Evolutionary conservation across 345 rosid genomes (phyloP).

Genomic region (Pugionium dolabratum): DNA sequence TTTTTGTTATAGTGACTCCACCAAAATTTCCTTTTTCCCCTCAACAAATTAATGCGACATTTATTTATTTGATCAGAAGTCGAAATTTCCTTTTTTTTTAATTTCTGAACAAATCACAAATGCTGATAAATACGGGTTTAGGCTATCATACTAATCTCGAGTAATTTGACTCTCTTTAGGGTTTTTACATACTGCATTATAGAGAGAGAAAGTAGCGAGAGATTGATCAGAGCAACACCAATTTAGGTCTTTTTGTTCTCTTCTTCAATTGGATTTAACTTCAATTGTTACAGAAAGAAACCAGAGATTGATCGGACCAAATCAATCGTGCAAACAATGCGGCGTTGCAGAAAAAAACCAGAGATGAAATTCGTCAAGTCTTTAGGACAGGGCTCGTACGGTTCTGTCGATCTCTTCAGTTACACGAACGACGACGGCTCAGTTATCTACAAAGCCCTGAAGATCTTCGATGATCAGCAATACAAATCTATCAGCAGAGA

Average conservation of each 20-base stretch:
- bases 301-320: constrained; percentile 3
- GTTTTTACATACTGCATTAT: neutral
- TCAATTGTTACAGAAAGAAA: neutral
- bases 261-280: no score
- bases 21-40: neutral
- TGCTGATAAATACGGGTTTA: no score
- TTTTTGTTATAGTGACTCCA: neutral
- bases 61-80: neutral
- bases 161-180: neutral
- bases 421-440: constrained; percentile 24
- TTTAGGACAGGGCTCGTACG: constrained; percentile 34
- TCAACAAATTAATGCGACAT: constrained; percentile 5
- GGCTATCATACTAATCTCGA: neutral
- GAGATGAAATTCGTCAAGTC: constrained; percentile 29
- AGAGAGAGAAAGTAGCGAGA: neutral
- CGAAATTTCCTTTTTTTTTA: neutral
- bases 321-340: constrained; percentile 1
- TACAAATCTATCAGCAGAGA: constrained; percentile 12
- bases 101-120: neutral
- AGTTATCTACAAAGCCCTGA: constrained; percentile 22
- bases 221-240: no score
- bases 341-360: neutral
- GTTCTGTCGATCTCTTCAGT: constrained; percentile 32
- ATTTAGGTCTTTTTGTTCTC: no score
- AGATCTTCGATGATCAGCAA: neutral